Base-by-base conservation (phyloP, 2,329 filamentous ascomycete genomes). In the Elsinoe necatrix region DNA sequence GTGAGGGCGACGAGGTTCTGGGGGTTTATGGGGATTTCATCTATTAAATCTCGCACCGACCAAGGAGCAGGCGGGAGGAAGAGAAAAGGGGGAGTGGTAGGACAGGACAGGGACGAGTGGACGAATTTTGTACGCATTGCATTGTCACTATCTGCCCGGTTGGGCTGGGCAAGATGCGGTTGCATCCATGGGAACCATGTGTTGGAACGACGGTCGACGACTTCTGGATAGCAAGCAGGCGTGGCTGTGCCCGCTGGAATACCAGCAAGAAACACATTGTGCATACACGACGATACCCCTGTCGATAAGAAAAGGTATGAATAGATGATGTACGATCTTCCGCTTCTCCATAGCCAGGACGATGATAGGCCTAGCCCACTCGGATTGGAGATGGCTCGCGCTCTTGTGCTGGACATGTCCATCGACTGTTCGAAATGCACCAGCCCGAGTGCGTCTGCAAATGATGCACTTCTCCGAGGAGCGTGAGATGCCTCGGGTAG, bases 1-100 rank as follows among this genome's bases (percentile, higher is more conserved):
- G 23, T n/a, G 54, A 56, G 6, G 54, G 54, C 16, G 69, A 72
- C 9, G 73, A 73, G 23, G 73, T 68, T 1, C 60, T 77, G 57
- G 75, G 75, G 7, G 66, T 73, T 62, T 77, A 69, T 62, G 57
- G 65, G 1, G 72, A 75, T 61, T 62, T 73, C 50, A 57, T 64
- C 21, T 63, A 59, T 56, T 65, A 54, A 60, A 25, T 37, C 12
- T n/a, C n/a, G n/a, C n/a, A n/a, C n/a, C n/a, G n/a, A n/a, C n/a
- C n/a, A n/a, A n/a, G n/a, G n/a, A n/a, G n/a, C n/a, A n/a, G n/a
- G n/a, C n/a, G n/a, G n/a, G n/a, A n/a, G n/a, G n/a, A n/a, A n/a
- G n/a, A n/a, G n/a, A n/a, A n/a, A n/a, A n/a, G n/a, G n/a, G n/a
- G n/a, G n/a, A n/a, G n/a, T n/a, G n/a, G n/a, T n/a, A n/a, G n/a